Evolutionary conservation across 371 early-diverging fungal species (phyloP), one percentile per base, ranked within the genome.

Genomic region (Mucor racemosus): DNA sequence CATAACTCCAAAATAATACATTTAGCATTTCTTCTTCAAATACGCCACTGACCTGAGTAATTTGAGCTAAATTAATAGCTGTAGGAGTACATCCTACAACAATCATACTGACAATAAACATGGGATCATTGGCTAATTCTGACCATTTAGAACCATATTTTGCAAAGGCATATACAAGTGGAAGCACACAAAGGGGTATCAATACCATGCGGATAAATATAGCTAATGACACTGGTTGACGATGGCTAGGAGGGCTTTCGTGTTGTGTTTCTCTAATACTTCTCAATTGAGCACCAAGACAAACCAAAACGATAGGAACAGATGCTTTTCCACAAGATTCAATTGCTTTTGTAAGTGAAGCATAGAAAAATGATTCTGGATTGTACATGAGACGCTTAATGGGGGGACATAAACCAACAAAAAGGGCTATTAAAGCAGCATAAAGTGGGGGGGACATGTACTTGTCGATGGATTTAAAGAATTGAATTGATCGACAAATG

Each of bases 261-360:
- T 42, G 21, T 15, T 42, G 55, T 17, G 68, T 60, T 42, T 72
- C 58, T 10, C 48, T 53, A 26, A 68, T 72, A 11, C 33, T 39
- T 34, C 55, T 56, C 11, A 92, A 73, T 68, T 92, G 91, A 15
- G 91, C 85, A 14, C 92, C 92, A 1, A 92, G 80, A 62, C 90
- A 88, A 10, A 90, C 72, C 40, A 92, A 73, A 21, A 89, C 84
- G 60, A 90, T 76, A 4, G 92, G 92, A 19, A 92, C 89, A 7
- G 90, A 85, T 9, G 89, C 85, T 34, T 79, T 80, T 21, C 90
- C 89, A 70, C 90, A 90, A 36, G 82, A 76, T 54, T 89, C 87
- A 21, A 92, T 81, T 0, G 91, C 89, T 13, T 74, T 71, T n/a
- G 89, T 82, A 56, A 90, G 59, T 9, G 88, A 74, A 15, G 87